phyloP scores from a whole-genome alignment of 108 stramenopile genomes.

The Cyclostephanos invisitatus region DNA sequence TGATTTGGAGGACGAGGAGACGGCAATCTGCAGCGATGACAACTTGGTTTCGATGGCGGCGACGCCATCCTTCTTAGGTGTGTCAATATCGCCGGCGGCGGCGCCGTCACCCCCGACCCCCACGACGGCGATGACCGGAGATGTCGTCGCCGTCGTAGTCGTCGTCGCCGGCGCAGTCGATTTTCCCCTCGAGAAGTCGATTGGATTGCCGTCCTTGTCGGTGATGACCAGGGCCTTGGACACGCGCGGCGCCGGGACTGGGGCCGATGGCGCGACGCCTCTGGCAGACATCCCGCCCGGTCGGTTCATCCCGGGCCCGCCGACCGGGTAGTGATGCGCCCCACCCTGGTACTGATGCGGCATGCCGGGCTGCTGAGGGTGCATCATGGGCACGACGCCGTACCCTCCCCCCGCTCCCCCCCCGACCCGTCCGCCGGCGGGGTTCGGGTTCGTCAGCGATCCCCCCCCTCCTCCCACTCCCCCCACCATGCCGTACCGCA shows the following conservation, averaged over 20 bases:
- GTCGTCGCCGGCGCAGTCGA: conserved; percentile 14
- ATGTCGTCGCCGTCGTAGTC: not conserved
- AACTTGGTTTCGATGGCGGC: conserved; percentile 17
- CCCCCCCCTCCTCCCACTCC: not conserved
- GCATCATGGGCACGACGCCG: conserved; percentile 2
- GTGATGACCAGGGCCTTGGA: conserved; percentile 29
- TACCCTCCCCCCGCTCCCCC: not conserved
- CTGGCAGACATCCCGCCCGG: conserved; percentile 1
- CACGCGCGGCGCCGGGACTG: not conserved
- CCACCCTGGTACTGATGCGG: conserved; percentile 2
- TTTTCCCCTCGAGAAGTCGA: conserved; percentile 46
- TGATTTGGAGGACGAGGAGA: conserved; percentile 19
- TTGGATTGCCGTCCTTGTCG: conserved; percentile 70
- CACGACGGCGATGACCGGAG: not conserved
- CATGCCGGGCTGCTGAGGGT: conserved; percentile 2
- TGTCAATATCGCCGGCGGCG: not conserved
- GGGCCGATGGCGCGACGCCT: not conserved
- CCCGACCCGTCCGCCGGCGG: no score
- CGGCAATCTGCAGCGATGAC: conserved; percentile 28
- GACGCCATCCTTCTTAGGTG: conserved; percentile 16
- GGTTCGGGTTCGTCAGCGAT: not conserved
- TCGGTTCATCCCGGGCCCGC: not conserved
- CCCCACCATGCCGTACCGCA: not conserved
- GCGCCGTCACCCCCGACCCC: not conserved
- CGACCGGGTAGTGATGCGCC: not conserved